These are phyloP conservation scores for Pichia sp. DNA, from an alignment of 1,139 yeast genomes.

Conservation along the genomic window DNA sequence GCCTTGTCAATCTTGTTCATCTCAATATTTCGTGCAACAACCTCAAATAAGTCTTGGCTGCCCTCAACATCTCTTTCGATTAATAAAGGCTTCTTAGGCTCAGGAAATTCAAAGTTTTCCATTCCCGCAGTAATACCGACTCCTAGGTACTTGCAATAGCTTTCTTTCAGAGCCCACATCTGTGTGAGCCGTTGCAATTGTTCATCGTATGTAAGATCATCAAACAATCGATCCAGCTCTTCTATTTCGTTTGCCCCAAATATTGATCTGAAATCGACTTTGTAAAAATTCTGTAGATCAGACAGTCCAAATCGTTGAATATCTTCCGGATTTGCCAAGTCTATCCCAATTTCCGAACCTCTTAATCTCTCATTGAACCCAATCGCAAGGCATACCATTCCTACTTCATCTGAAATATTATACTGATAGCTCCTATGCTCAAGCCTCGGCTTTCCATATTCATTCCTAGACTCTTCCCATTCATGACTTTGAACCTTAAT, in stretches of 20 bases:
- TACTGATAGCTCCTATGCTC: conserved; percentile 34
- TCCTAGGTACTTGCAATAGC: conserved; percentile 60
- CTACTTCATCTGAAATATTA: conserved; percentile 56
- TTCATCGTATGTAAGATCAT: conserved; percentile 7
- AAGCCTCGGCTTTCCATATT: conserved; percentile 41
- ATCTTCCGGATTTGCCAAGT: conserved; percentile 54
- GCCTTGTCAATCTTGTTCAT: conserved; percentile 2
- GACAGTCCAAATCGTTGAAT: conserved; percentile 33
- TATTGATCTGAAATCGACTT: conserved; percentile 43
- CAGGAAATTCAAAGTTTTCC: conserved; percentile 28
- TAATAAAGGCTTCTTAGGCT: not conserved
- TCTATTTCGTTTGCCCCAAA: conserved; percentile 42
- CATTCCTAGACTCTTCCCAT: conserved; percentile 23
- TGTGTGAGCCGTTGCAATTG: conserved; percentile 37
- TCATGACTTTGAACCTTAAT: conserved; percentile 16
- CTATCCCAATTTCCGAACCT: conserved; percentile 49
- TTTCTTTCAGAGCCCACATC: conserved; percentile 71
- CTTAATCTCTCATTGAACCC: conserved; percentile 23
- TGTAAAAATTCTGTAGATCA: conserved; percentile 32
- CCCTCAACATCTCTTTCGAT: conserved; percentile 26
- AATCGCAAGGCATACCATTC: conserved; percentile 43
- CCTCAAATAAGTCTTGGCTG: not conserved
- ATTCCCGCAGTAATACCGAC: conserved; percentile 56
- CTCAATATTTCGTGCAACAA: not conserved
- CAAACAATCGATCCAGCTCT: conserved; percentile 26